Base-by-base conservation (phyloP, 1,284 basidiomycete genomes). In the Pseudozyma hubeiensis region DNA sequence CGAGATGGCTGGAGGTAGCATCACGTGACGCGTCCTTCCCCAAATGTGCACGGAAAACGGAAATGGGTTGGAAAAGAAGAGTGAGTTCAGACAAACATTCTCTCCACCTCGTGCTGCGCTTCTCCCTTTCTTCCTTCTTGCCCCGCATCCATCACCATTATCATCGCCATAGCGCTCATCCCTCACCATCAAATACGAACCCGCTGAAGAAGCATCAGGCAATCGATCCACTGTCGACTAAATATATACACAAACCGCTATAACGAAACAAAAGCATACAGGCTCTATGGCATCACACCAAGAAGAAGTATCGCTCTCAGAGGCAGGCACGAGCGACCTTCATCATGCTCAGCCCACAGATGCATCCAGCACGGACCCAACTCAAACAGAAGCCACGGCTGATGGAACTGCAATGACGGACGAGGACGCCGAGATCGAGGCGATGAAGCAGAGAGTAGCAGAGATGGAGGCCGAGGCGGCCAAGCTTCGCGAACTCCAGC, bases 381-480 rank as follows among this genome's bases (percentile, higher is more conserved):
- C 51, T 33, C 45, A n/a, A 34, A 35, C 52, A 45, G 49, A 45
- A 6, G 41, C 17, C 3, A 44, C 58, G n/a, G 39, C 54, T 17
- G 70, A 56, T 9, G 56, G 35, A 2, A 45, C 57, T 7, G 66
- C 59, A 5, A 68, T 75, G 57, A 79, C 69, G 16, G 67, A 74
- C n/a, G 81, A 78, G 30, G 81, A 83, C 49, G 78, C 75, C n/a
- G 87, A 88, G 65, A 84, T 88, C 46, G 85, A 85, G 65, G 85
- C 85, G 77, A 97, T 97, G 94, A 96, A 95, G 86, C 92, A 93
- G 84, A 88, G 81, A 37, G 80, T 83, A 8, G 80, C 84, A 74
- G 93, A 94, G 86, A 95, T 95, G 92, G 93, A 95, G 84, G 88
- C 90, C 53, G 93, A 95, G 84, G 93, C 93, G 4, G 91, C 89